Base-by-base conservation (phyloP, 2,329 filamentous ascomycete genomes). In the Talaromyces pinophilus region DNA sequence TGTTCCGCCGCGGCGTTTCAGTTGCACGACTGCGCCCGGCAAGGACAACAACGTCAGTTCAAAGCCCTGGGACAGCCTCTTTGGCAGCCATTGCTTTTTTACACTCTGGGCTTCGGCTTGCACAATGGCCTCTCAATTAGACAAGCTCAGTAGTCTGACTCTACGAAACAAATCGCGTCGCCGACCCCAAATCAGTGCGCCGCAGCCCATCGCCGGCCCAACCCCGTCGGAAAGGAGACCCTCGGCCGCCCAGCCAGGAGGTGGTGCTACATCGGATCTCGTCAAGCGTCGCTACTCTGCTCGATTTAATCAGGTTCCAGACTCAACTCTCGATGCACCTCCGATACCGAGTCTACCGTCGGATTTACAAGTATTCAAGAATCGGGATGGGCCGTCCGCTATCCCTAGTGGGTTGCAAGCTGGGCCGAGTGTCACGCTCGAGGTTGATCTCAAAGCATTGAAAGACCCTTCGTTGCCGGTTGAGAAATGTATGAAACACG, bases 241-340 rank as follows among this genome's bases (percentile, higher is more conserved):
- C 65, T 74, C 78, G 64, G 72, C 75, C 71, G 72, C 79, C 46
- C 79, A 80, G 68, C 75, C 80, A 65, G 82, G 80, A 62, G 81
- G 80, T 64, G 82, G 76, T 66, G 84, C 86, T 72, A 89, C 88
- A 50, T 87, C 87, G 19, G 94, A 99, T 77, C 84, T 98, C 63
- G 93, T 99, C 67, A 98, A 98, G 82, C 87, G 93, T 72, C 86
- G 95, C 72, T 99, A 98, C 80, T 98, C 95, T 46, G 93, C 93
- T 50, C 89, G 94, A 68, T 96, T 97, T 78, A 94, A 93, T 72
- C 88, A 91, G 70, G 79, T 90, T 0, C 90, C 91, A 1, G 82
- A 87, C 67, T 88, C 92, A 72, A 86, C 90, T 72, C 82, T 85
- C 71, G 87, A 86, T 65, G 87, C 86, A 22, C 87, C 92, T 19